phyloP scores from a whole-genome alignment of 176 grass and related monocot species.

The Microstegium vimineum region DNA sequence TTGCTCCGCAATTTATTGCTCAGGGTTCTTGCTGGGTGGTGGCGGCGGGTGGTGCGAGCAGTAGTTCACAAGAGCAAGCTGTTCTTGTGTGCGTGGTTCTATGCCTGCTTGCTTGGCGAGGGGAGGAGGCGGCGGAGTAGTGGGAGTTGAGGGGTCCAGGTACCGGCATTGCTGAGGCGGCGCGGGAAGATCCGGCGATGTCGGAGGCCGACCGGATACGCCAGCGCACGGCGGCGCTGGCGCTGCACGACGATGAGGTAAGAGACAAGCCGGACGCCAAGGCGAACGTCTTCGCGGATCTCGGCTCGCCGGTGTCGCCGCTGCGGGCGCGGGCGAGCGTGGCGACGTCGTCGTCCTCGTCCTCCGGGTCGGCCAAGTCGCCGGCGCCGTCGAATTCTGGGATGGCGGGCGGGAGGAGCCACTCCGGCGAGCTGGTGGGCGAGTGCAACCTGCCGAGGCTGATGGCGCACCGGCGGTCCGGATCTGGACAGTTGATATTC shows the following conservation, averaged over 20 bases:
- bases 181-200: constrained; percentile 35
- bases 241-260: constrained; percentile 38
- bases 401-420: constrained; percentile 24
- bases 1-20: constrained; percentile 49
- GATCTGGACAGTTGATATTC: constrained; percentile 76
- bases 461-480: constrained; percentile 56
- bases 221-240: constrained; percentile 32
- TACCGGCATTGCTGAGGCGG: constrained; percentile 40
- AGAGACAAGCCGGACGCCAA: constrained; percentile 78
- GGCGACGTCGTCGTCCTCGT: constrained; percentile 43
- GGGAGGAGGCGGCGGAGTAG: constrained; percentile 15
- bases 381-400: constrained; percentile 34
- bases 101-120: constrained; percentile 50
- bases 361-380: constrained; percentile 50
- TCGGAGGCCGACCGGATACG: constrained; percentile 37
- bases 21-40: constrained; percentile 37
- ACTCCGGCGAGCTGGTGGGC: constrained; percentile 44
- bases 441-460: constrained; percentile 33
- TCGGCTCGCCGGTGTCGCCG: constrained; percentile 80
- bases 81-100: constrained; percentile 37
- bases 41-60: constrained; percentile 9
- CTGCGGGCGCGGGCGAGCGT: constrained; percentile 38
- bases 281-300: constrained; percentile 58
- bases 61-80: constrained; percentile 27
- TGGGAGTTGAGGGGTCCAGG: constrained; percentile 9